These are phyloP conservation scores for Smithsoniella earleae DNA, from an alignment of 163 green algal genomes.

Conservation along the genomic window DNA sequence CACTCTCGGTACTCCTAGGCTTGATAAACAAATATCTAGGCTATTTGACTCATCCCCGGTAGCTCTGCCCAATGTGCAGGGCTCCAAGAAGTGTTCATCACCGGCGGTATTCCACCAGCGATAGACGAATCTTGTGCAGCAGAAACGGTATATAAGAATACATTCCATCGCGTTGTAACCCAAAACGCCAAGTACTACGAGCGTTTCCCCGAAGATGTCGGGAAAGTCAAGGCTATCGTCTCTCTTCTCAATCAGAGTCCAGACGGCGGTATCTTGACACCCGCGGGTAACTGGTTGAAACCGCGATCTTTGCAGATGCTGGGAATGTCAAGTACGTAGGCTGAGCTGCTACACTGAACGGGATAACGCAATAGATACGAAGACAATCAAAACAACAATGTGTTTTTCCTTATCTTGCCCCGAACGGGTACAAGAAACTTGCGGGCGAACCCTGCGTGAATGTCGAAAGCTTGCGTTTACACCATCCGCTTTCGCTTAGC, in stretches of 20 bases:
- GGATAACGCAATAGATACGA: background rate
- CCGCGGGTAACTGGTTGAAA: conserved; percentile 54
- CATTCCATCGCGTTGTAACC: conserved; percentile 51
- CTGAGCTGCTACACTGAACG: background rate
- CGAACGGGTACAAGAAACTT: no score
- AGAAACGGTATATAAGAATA: conserved; percentile 56
- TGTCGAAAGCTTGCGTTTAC: no score
- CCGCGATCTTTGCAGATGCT: conserved; percentile 70
- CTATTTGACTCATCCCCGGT: no score
- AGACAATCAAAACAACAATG: no score
- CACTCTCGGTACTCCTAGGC: no score
- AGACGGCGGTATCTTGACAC: conserved; percentile 45
- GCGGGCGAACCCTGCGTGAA: no score
- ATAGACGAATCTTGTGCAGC: conserved; percentile 55
- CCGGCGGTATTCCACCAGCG: conserved; percentile 75
- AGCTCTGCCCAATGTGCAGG: no score
- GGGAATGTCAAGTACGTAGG: conserved; percentile 57
- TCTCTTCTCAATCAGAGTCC: conserved; percentile 31
- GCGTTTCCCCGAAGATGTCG: conserved; percentile 73
- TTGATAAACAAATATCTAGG: no score
- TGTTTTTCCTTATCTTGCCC: no score
- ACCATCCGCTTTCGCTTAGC: no score
- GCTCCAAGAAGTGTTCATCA: conserved; percentile 68
- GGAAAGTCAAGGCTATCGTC: conserved; percentile 60
- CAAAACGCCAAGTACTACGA: conserved; percentile 84